Conservation (phyloP, 495 filamentous ascomycete genomes). For the Daldinia vernicosa region DNA sequence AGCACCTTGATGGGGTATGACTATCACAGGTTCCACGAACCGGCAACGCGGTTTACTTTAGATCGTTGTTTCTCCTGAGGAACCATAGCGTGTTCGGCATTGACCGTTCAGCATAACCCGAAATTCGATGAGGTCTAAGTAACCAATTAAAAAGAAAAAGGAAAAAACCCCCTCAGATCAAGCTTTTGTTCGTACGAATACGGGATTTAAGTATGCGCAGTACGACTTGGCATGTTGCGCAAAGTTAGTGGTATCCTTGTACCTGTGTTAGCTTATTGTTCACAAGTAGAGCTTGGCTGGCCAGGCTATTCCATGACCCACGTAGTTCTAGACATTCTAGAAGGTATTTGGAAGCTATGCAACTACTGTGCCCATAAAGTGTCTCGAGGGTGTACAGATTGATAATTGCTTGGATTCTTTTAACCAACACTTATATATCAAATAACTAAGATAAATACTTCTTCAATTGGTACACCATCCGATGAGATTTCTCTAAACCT, state of each 20-base stretch:
- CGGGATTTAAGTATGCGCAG: slow-evolving; percentile 15
- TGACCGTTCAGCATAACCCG: background rate
- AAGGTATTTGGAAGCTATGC: slow-evolving; percentile 27
- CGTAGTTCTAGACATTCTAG: slow-evolving; percentile 33
- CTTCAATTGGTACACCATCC: slow-evolving; percentile 11
- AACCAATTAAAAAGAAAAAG: background rate
- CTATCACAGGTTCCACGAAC: slow-evolving; percentile 22
- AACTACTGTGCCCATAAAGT: background rate
- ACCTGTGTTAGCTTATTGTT: background rate
- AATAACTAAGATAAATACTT: slow-evolving; percentile 6
- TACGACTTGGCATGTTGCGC: slow-evolving; percentile 14
- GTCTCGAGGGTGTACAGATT: slow-evolving; percentile 6
- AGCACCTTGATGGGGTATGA: slow-evolving; percentile 1
- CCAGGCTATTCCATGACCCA: slow-evolving; percentile 14
- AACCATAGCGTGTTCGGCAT: background rate
- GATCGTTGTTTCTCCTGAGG: background rate
- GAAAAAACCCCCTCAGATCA: background rate
- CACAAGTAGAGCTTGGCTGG: background rate
- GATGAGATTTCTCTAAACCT: background rate
- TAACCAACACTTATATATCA: background rate
- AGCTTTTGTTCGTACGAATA: slow-evolving; percentile 14
- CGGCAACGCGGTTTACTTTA: slow-evolving; percentile 1
- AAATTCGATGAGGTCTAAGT: background rate
- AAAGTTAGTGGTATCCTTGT: slow-evolving; percentile 21
- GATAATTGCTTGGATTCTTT: background rate